Base-by-base conservation (phyloP, 176 grass and related monocot genomes). In the Luzula sylvatica region DNA sequence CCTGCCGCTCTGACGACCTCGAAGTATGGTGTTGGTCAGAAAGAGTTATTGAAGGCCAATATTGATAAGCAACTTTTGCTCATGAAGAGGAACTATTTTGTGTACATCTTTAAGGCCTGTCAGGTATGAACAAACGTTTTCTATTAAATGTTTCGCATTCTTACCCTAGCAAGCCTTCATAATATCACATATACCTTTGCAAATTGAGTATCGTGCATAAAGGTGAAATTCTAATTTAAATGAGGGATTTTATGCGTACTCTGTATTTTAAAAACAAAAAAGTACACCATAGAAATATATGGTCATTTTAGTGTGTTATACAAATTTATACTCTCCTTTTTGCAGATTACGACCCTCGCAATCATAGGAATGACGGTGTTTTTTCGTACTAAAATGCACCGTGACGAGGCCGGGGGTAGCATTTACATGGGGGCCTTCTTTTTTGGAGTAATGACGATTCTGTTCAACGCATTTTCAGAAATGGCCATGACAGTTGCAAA, bases 381-480 rank as follows among this genome's bases (percentile, higher is more conserved):
- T 66, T 50, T 95, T 20, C 89, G 89, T 26, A 95, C 83, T 0
- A 64, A 80, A 16, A 82, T 88, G 80, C 72, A 82, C 12, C 89
- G 14, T 15, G 57, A 78, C 7, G 40, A 72, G 48, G 9, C 8
- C 0, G 67, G 68, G 2, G 89, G 80, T 39, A 60, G 24, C 0
- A 54, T 81, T 24, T 84, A 75, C 43, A 51, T 81, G 13, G 53
- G 83, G 1, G 76, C 70, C 7, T 69, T 88, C 19, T 82, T 95
- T 70, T 82, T 85, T 46, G 80, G 71, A 55, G 55, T 82, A 26
- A 8, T 82, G 46, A 59, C 78, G 67, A 76, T 95, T 38, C 69
- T 95, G 90, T 88, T 88, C 20, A 95, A 88, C 66, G 90, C 83
- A 1, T 79, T 88, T 39, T 46, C 80, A 24, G 90, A 96, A 38